Evolutionary conservation across 176 grass and related monocot species (phyloP).

Genomic region (Zea mays): Zm-B73-REFERENCE-NAM-5.0 NC_050103.1:153352001-153352500

Average conservation of each 20-base stretch:
- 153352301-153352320: not conserved
- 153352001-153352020: not conserved
- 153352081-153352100: not conserved
- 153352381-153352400: slow-evolving; percentile 17
- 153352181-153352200: not conserved
- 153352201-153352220: slow-evolving; percentile 17
- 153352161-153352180: not conserved
- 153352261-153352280: not conserved
- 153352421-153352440: slow-evolving; percentile 19
- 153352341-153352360: slow-evolving; percentile 32
- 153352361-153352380: not conserved
- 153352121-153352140: not conserved
- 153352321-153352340: not conserved
- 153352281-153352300: not conserved
- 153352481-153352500: slow-evolving; percentile 3
- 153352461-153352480: slow-evolving; percentile 17
- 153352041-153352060: not conserved
- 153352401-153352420: slow-evolving; percentile 33
- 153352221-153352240: slow-evolving; percentile 7
- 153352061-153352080: not conserved
- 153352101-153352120: not conserved
- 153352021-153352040: not conserved
- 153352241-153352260: not conserved
- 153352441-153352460: slow-evolving; percentile 2
- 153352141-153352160: not conserved